Base-by-base conservation (phyloP, 495 filamentous ascomycete genomes). In the Tuber borchii region DNA sequence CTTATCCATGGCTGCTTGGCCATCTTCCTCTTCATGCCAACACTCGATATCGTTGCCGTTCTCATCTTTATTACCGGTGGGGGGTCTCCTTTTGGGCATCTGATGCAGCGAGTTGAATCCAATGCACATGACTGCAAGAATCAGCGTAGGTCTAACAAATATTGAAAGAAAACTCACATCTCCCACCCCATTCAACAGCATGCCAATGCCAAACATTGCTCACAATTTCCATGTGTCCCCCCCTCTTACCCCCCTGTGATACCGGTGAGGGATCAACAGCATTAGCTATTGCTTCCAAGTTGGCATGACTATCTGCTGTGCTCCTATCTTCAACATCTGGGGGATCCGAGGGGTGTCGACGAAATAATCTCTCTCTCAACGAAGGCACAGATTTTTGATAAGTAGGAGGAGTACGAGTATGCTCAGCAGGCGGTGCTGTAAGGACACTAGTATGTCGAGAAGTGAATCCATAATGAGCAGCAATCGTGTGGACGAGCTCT, bases 51-150 rank as follows among this genome's bases (percentile, higher is more conserved):
- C 74, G 48, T n/a, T 26, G 40, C 76, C 78, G 22, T 68, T 73
- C 26, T 69, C 76, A 45, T 31, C 42, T 69, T 42, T 81, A 77
- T 39, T 44, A 46, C 74, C 74, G 26, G 51, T 61, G 31, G 71
- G 72, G 56, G 61, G 40, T 37, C 82, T 81, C 26, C 84, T 76
- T 16, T 82, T 78, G 17, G 84, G 85, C 31, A 89, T 84, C 48
- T 89, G 87, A 79, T 92, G 91, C 31, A 95, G 86, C 65, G 91
- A 91, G 83, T 97, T 95, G 79, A 92, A 94, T 17, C 93, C 93
- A 72, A 95, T 85, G 79, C 92, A 95, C 17, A 94, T 88, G 82
- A 91, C 91, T 93, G 76, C 17, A 44, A 22, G 45, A 51, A 70
- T 79, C 17, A 79, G 73, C 40, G 19, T 16, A 37, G 34, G 26